phyloP scores from a whole-genome alignment of 148 eudicot genomes.

The Diospyros kaki region DNA sequence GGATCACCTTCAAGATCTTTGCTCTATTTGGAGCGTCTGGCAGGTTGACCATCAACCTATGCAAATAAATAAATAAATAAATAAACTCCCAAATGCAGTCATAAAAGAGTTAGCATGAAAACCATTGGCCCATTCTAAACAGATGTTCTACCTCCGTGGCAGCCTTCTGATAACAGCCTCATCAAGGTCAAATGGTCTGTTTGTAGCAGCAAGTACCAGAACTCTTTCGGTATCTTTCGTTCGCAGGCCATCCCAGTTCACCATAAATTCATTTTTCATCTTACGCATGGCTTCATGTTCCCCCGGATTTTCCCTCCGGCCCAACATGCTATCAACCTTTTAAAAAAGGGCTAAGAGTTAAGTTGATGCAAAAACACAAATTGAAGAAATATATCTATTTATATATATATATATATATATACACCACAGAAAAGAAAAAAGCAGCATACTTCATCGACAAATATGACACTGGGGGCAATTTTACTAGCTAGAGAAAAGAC shows the following conservation, averaged over 20 bases:
- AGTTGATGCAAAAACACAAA: background rate
- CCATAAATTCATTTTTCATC: constrained; percentile 16
- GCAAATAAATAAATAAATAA: background rate
- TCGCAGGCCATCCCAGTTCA: constrained; percentile 14
- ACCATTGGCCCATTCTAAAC: background rate
- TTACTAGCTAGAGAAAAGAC: constrained; percentile 93
- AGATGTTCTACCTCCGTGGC: constrained; percentile 13
- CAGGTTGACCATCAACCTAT: constrained; percentile 88
- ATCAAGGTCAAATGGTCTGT: constrained; percentile 15
- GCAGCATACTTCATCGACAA: constrained; percentile 84
- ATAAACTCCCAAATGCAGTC: background rate
- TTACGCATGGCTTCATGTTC: constrained; percentile 17
- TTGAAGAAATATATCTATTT: background rate
- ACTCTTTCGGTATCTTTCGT: constrained; percentile 10
- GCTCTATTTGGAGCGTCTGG: constrained; percentile 94
- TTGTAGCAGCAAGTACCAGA: constrained; percentile 15
- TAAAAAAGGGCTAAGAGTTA: background rate
- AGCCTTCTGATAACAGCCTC: constrained; percentile 14
- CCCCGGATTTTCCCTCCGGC: constrained; percentile 11
- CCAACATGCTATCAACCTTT: constrained; percentile 18
- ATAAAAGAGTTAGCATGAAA: background rate
- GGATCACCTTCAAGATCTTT: constrained; percentile 75
- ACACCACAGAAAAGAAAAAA: background rate
- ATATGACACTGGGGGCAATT: constrained; percentile 90
- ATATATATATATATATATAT: too few relatives aligned